A percentile compares a stretch with the other conserved stretches of the same genome.
Evolutionary conservation across 768 basidiomycete genomes (phyloP).

Genomic region (Naganishia onofrii): DNA sequence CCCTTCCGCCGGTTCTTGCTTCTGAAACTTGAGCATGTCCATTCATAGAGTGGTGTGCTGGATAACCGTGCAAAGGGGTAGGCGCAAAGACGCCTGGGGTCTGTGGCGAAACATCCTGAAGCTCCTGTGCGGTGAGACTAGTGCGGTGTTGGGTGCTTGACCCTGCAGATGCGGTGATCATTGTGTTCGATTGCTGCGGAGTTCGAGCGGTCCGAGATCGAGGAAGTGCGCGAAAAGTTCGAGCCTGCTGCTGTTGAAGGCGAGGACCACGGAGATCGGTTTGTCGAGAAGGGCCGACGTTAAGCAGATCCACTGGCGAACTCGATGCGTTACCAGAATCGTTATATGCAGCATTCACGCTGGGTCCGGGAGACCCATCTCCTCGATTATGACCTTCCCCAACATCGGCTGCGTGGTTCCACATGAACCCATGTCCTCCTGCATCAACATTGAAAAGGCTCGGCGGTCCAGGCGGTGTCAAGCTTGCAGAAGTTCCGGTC

Average conservation of each 20-base stretch:
- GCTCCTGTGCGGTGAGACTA: neutral
- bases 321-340: neutral
- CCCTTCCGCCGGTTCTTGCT: neutral
- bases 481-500: slow-evolving; percentile 7
- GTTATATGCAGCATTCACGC: slow-evolving; percentile 16
- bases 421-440: neutral
- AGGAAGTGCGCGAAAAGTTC: slow-evolving; percentile 4
- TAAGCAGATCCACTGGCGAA: slow-evolving; percentile 5
- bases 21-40: neutral
- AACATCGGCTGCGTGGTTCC: neutral
- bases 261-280: neutral
- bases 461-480: slow-evolving; percentile 7
- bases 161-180: neutral
- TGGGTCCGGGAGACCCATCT: slow-evolving; percentile 8
- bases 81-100: neutral
- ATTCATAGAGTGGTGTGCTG: neutral
- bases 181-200: neutral
- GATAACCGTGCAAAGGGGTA: neutral
- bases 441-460: neutral
- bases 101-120: neutral
- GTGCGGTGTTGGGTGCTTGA: neutral
- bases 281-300: slow-evolving; percentile 1
- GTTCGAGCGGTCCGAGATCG: neutral
- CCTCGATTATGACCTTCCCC: slow-evolving; percentile 7
- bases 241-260: neutral